Percentiles rank a stretch among this genome's conserved stretches.
Conservation (phyloP, 2,329 filamentous ascomycete genomes). For the Trichothecium sympodiale region DNA sequence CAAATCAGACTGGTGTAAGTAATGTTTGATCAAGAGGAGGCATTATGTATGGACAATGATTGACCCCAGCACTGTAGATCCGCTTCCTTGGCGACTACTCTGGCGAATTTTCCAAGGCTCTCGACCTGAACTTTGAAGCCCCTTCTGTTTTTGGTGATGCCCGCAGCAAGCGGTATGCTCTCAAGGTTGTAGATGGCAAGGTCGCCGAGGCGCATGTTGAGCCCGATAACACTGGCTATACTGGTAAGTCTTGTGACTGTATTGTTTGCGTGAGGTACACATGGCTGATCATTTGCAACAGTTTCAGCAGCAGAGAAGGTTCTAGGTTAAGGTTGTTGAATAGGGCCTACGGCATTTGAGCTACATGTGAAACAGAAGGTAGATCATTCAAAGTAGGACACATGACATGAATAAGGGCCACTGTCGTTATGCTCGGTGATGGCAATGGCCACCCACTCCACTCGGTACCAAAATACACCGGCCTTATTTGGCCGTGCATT, state of each 20-base stretch:
- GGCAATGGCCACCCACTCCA: no score
- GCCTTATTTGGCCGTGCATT: no score
- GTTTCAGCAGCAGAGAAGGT: slow-evolving; percentile 43
- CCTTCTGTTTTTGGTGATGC: slow-evolving; percentile 68
- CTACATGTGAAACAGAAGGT: no score
- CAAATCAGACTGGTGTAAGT: slow-evolving; percentile 64
- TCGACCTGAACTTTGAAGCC: slow-evolving; percentile 74
- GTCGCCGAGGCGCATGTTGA: slow-evolving; percentile 74
- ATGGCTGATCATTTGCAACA: slow-evolving; percentile 10
- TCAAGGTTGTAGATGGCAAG: slow-evolving; percentile 75
- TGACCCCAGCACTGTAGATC: slow-evolving; percentile 41
- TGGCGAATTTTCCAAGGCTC: slow-evolving; percentile 67
- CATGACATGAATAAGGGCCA: no score
- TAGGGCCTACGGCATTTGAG: no score
- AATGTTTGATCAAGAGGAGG: neutral
- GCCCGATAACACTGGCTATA: slow-evolving; percentile 75
- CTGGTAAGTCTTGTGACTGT: slow-evolving; percentile 43
- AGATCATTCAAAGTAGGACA: no score
- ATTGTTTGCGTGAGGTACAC: neutral
- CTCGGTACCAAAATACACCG: no score
- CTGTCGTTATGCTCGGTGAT: no score
- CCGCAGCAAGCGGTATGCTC: slow-evolving; percentile 79
- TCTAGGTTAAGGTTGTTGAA: slow-evolving; percentile 22
- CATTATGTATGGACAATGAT: neutral
- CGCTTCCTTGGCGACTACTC: slow-evolving; percentile 81